Evolutionary conservation across 345 rosid genomes (phyloP).

Genomic region (Durio zibethinus): DNA sequence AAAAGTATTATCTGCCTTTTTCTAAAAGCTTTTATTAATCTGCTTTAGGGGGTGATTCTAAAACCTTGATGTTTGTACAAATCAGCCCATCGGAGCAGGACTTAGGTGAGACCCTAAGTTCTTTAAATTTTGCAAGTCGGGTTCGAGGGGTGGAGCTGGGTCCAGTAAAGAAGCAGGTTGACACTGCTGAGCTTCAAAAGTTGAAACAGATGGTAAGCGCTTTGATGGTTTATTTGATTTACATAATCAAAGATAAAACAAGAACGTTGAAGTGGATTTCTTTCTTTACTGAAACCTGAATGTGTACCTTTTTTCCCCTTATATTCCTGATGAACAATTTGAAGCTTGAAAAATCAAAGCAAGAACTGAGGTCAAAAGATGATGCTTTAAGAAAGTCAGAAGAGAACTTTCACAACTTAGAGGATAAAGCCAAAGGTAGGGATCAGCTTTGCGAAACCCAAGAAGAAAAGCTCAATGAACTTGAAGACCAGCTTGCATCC

Average conservation of each 20-base stretch:
- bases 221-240: not conserved
- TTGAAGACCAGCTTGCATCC: constrained; percentile 33
- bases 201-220: constrained; percentile 34
- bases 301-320: not conserved
- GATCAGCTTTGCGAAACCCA: constrained; percentile 32
- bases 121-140: constrained; percentile 47
- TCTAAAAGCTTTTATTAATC: not conserved
- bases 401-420: constrained; percentile 33
- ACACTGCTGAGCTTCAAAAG: constrained; percentile 39
- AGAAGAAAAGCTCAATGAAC: constrained; percentile 34
- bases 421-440: constrained; percentile 32
- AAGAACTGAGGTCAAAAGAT: constrained; percentile 40
- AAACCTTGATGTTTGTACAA: constrained; percentile 48
- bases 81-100: constrained; percentile 44
- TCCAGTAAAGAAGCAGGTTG: constrained; percentile 38
- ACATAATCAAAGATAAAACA: not conserved
- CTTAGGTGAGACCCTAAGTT: constrained; percentile 41
- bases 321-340: not conserved
- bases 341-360: constrained; percentile 44
- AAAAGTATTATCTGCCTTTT: not conserved
- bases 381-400: constrained; percentile 31
- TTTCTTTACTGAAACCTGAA: not conserved
- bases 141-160: constrained; percentile 40
- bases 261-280: not conserved
- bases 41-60: constrained; percentile 43